Evolutionary conservation across 2,329 filamentous ascomycete genomes (phyloP).

Genomic region (Eutypa lata): DNA sequence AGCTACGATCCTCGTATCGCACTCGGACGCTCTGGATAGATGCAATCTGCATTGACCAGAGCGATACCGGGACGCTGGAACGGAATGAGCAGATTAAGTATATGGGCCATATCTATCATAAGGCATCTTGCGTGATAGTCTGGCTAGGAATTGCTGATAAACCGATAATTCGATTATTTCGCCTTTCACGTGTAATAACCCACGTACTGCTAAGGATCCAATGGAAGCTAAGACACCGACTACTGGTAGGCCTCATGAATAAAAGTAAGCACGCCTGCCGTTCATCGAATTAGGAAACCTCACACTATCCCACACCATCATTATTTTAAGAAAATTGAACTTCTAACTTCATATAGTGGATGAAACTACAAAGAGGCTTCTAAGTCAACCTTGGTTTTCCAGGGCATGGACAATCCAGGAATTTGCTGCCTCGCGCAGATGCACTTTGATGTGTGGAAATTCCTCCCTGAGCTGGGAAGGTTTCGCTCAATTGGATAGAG

Average conservation of each 20-base stretch:
- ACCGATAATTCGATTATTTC: not conserved
- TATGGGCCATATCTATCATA: conserved; percentile 18
- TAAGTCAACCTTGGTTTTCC: conserved; percentile 9
- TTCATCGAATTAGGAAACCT: too few species aligned
- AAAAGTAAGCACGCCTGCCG: too few species aligned
- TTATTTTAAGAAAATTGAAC: too few species aligned
- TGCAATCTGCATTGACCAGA: conserved; percentile 19
- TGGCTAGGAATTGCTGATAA: conserved; percentile 13
- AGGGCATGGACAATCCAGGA: conserved; percentile 16
- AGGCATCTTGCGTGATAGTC: conserved; percentile 10
- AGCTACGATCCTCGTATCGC: conserved; percentile 1
- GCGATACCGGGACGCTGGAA: conserved; percentile 6
- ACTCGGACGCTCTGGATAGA: conserved; percentile 13
- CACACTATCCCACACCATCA: too few species aligned
- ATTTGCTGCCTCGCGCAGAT: conserved; percentile 3
- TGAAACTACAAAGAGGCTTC: too few species aligned
- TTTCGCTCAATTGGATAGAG: not conserved
- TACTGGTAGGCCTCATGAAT: too few species aligned
- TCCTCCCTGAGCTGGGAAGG: conserved; percentile 7
- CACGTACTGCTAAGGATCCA: too few species aligned
- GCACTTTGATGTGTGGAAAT: conserved; percentile 4
- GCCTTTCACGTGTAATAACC: not conserved
- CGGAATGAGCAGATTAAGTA: conserved; percentile 12
- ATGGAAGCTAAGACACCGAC: too few species aligned
- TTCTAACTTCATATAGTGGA: too few species aligned